Percentiles rank a stretch among this genome's conserved stretches.
Conservation (phyloP, 768 basidiomycete genomes). For the Mycena polygramma region DNA sequence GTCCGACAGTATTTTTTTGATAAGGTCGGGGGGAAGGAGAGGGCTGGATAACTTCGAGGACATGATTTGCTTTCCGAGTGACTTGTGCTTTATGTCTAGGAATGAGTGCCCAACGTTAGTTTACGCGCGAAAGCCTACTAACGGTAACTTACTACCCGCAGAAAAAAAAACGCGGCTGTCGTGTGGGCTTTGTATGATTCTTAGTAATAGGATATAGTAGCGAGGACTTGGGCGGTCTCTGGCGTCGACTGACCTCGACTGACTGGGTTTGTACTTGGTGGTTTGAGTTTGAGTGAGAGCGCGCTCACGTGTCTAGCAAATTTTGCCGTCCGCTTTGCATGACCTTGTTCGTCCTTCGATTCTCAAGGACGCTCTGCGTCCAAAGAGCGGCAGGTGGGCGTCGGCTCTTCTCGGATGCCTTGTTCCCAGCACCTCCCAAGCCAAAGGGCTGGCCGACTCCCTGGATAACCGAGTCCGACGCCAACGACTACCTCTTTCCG, state of each 20-base stretch:
- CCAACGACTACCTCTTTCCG: constrained; percentile 27
- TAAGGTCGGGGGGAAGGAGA: constrained; percentile 23
- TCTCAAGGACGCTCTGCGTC: constrained; percentile 3
- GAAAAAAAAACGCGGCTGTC: too few relatives aligned
- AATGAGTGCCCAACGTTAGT: too few relatives aligned
- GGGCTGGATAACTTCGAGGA: constrained; percentile 13
- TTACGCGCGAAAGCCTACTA: too few relatives aligned
- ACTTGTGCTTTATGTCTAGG: too few relatives aligned
- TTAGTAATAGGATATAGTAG: too few relatives aligned
- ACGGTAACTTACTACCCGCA: too few relatives aligned
- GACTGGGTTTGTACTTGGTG: too few relatives aligned
- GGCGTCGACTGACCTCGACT: too few relatives aligned
- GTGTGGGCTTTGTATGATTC: too few relatives aligned
- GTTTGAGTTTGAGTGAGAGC: neutral
- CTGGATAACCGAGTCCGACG: constrained; percentile 33
- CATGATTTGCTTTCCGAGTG: neutral
- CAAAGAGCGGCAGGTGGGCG: constrained; percentile 3
- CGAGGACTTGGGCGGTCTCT: too few relatives aligned
- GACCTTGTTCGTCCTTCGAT: constrained; percentile 19
- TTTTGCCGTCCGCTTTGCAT: neutral
- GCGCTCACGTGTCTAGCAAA: neutral
- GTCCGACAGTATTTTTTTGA: constrained; percentile 13
- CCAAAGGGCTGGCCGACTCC: constrained; percentile 34
- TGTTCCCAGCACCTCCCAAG: constrained; percentile 15
- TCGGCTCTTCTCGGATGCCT: constrained; percentile 16